phyloP scores from a whole-genome alignment of 495 filamentous ascomycete genomes.

The Tuber umbilicatum region DNA sequence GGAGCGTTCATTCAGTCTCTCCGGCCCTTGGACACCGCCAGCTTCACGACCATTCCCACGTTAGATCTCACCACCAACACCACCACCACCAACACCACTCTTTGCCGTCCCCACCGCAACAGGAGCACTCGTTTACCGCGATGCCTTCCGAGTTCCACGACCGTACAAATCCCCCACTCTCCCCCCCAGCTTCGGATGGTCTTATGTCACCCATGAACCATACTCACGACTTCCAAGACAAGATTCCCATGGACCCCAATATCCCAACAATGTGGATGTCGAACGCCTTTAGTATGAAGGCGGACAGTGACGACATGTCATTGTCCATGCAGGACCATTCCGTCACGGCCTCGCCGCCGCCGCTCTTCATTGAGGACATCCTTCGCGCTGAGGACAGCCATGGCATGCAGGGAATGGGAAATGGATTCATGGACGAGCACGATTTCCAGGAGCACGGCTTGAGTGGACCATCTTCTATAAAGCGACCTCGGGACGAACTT shows the following conservation, averaged over 20 bases:
- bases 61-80: constrained; percentile 10
- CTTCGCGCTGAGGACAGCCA: constrained; percentile 30
- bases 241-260: constrained; percentile 31
- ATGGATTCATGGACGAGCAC: constrained; percentile 32
- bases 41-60: constrained; percentile 22
- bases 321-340: constrained; percentile 25
- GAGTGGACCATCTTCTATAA: constrained; percentile 7
- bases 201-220: constrained; percentile 40
- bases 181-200: constrained; percentile 38
- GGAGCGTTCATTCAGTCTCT: constrained; percentile 34
- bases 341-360: constrained; percentile 27
- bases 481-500: constrained; percentile 28
- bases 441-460: constrained; percentile 26
- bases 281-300: constrained; percentile 12
- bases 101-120: constrained; percentile 38
- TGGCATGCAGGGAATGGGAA: constrained; percentile 33
- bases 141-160: constrained; percentile 27
- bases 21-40: constrained; percentile 31
- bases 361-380: constrained; percentile 38
- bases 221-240: constrained; percentile 33
- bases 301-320: constrained; percentile 21
- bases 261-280: constrained; percentile 35
- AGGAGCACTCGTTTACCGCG: constrained; percentile 29
- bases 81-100: constrained; percentile 24
- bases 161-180: constrained; percentile 31